These are phyloP conservation scores for Parietaria judaica DNA, from an alignment of 306 rosid species.

Conservation along the genomic window DNA sequence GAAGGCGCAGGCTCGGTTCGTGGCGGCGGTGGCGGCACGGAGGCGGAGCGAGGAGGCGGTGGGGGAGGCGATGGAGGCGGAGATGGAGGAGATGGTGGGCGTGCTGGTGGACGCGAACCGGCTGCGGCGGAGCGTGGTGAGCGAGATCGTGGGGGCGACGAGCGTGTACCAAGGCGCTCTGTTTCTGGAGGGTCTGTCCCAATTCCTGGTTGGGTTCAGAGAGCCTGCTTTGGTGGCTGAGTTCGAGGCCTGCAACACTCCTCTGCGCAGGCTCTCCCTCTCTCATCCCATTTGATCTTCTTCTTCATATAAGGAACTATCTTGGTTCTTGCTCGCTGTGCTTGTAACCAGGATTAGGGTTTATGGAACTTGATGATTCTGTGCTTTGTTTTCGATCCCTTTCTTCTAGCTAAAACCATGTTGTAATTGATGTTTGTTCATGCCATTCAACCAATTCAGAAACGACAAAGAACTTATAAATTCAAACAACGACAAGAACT, in stretches of 20 bases:
- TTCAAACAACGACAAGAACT: too few relatives aligned
- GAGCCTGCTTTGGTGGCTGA: slow-evolving; percentile 34
- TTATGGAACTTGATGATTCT: too few relatives aligned
- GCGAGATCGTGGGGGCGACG: slow-evolving; percentile 40
- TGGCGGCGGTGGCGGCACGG: slow-evolving; percentile 27
- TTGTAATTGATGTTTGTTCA: too few relatives aligned
- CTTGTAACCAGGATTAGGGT: too few relatives aligned
- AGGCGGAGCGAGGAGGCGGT: slow-evolving; percentile 22
- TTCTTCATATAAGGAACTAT: too few relatives aligned
- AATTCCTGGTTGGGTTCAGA: slow-evolving; percentile 48
- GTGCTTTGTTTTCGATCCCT: too few relatives aligned
- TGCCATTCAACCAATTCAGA: too few relatives aligned
- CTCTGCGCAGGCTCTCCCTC: background rate
- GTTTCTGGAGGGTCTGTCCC: slow-evolving; percentile 60
- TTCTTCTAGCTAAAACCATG: too few relatives aligned
- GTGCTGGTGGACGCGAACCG: slow-evolving; percentile 56
- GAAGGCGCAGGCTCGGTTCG: slow-evolving; percentile 32
- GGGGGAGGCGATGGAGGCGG: slow-evolving; percentile 26
- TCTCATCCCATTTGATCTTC: background rate
- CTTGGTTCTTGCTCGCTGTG: too few relatives aligned
- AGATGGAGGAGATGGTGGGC: slow-evolving; percentile 53
- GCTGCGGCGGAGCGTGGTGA: slow-evolving; percentile 49
- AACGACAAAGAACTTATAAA: too few relatives aligned
- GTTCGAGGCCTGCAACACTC: slow-evolving; percentile 19
- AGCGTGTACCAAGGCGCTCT: slow-evolving; percentile 49